These are phyloP conservation scores for Coccomyxa sp. DNA, from an alignment of 139 green algal species.

Conservation along the genomic window DNA sequence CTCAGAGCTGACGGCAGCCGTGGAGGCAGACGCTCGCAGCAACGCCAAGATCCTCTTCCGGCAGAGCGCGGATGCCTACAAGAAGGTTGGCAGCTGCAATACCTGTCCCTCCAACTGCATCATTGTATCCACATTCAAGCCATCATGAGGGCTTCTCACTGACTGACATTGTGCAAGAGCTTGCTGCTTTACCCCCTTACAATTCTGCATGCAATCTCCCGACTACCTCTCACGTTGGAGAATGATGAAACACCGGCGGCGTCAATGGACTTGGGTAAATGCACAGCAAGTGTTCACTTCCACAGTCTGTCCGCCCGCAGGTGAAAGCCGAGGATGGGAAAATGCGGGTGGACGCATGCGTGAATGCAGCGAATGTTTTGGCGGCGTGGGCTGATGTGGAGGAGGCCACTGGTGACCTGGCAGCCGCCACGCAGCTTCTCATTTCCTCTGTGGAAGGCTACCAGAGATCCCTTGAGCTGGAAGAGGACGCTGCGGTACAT, in stretches of 20 bases:
- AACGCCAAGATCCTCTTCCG: slow-evolving; percentile 29
- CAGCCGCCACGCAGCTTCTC: background rate
- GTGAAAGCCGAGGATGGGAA: background rate
- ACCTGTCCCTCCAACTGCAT: background rate
- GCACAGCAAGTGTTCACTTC: background rate
- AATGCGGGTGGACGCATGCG: slow-evolving; percentile 36
- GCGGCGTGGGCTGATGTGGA: slow-evolving; percentile 35
- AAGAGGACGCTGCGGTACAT: slow-evolving; percentile 55
- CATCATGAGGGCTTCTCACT: too few species aligned
- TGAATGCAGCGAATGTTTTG: slow-evolving; percentile 51
- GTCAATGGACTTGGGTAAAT: background rate
- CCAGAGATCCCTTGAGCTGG: slow-evolving; percentile 31
- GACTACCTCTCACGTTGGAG: background rate
- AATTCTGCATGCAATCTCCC: background rate
- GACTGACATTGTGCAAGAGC: too few species aligned
- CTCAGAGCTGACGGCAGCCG: slow-evolving; percentile 15
- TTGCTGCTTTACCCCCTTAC: background rate
- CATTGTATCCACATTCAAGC: background rate
- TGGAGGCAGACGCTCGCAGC: slow-evolving; percentile 6
- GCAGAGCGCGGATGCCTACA: slow-evolving; percentile 35
- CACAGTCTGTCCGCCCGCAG: background rate
- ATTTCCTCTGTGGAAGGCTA: slow-evolving; percentile 24
- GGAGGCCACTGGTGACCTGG: background rate
- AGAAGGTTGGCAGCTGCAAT: slow-evolving; percentile 23
- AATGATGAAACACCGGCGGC: background rate